These are phyloP conservation scores for Calophaca sinica DNA, from an alignment of 306 rosid species.

Conservation along the genomic window DNA sequence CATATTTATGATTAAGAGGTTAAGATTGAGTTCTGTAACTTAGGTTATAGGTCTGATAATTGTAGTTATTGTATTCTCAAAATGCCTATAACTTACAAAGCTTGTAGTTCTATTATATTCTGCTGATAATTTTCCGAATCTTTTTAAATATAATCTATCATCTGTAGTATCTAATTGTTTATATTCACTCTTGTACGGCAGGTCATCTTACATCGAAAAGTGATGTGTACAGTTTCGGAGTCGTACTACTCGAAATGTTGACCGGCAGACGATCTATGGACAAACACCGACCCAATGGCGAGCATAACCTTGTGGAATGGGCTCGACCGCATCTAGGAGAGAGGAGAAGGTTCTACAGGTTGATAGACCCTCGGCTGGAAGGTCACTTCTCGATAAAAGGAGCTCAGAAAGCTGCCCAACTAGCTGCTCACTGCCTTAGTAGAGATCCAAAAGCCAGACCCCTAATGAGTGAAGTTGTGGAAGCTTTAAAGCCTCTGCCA, in stretches of 20 bases:
- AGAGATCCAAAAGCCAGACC: slow-evolving; percentile 95
- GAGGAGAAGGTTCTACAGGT: slow-evolving; percentile 81
- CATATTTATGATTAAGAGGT: slow-evolving; percentile 9
- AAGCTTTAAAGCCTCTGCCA: slow-evolving; percentile 87
- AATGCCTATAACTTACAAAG: background rate
- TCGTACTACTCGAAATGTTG: slow-evolving; percentile 94
- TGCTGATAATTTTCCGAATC: slow-evolving; percentile 6
- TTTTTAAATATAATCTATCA: background rate
- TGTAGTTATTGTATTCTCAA: slow-evolving; percentile 13
- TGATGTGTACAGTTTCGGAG: slow-evolving; percentile 96
- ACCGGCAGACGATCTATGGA: slow-evolving; percentile 98
- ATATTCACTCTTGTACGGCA: slow-evolving; percentile 46
- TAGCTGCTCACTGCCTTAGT: slow-evolving; percentile 90
- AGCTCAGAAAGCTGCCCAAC: slow-evolving; percentile 86
- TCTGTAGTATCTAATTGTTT: background rate
- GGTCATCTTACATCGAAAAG: slow-evolving; percentile 98
- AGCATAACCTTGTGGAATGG: slow-evolving; percentile 98
- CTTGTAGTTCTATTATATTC: background rate
- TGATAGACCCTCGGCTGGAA: slow-evolving; percentile 94
- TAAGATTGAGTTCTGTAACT: background rate
- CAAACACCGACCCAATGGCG: slow-evolving; percentile 92
- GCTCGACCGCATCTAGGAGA: slow-evolving; percentile 97
- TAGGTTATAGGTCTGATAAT: slow-evolving; percentile 5
- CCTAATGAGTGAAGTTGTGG: slow-evolving; percentile 91
- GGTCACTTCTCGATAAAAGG: slow-evolving; percentile 97